Percentiles rank a stretch among this genome's conserved stretches.
These are phyloP conservation scores for Kregervanrija delftensis DNA, from an alignment of 805 yeast species.

Conservation along the genomic window DNA sequence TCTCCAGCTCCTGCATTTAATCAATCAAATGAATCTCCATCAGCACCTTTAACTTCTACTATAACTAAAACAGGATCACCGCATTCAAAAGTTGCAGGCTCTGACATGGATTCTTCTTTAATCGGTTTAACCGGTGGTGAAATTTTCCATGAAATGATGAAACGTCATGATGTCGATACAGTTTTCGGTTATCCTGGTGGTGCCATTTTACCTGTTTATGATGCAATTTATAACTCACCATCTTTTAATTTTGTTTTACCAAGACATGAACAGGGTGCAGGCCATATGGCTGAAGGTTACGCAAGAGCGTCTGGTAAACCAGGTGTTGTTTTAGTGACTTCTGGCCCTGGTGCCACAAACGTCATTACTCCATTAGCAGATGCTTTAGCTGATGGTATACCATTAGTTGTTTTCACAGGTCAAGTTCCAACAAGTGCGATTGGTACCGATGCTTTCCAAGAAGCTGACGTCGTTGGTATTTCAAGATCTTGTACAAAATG, in stretches of 20 bases:
- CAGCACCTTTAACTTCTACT: conserved; percentile 8
- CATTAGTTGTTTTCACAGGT: conserved; percentile 93
- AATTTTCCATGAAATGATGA: conserved; percentile 98
- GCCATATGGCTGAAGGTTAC: conserved; percentile 99
- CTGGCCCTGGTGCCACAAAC: conserved; percentile 99
- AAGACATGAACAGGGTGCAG: conserved; percentile 98
- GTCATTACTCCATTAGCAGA: conserved; percentile 98
- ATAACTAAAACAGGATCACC: conserved; percentile 13
- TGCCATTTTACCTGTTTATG: conserved; percentile 95
- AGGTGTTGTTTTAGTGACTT: conserved; percentile 96
- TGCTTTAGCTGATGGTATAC: conserved; percentile 95
- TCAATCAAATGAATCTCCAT: conserved; percentile 8
- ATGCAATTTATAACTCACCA: conserved; percentile 89
- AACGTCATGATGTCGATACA: conserved; percentile 90
- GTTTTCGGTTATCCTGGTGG: conserved; percentile 99
- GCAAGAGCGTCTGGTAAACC: conserved; percentile 94
- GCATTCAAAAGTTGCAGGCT: conserved; percentile 5
- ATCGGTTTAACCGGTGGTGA: conserved; percentile 98
- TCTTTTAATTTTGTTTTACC: conserved; percentile 89
- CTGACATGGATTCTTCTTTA: conserved; percentile 63
- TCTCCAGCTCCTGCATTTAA: conserved; percentile 17
- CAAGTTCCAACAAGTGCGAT: conserved; percentile 95
- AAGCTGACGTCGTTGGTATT: conserved; percentile 96
- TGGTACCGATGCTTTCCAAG: conserved; percentile 99
- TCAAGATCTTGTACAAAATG: conserved; percentile 97